A percentile compares a stretch with the other conserved stretches of the same genome.
Evolutionary conservation across 208 protist genomes (phyloP).

Genomic region (Porcisia deanei): DNA sequence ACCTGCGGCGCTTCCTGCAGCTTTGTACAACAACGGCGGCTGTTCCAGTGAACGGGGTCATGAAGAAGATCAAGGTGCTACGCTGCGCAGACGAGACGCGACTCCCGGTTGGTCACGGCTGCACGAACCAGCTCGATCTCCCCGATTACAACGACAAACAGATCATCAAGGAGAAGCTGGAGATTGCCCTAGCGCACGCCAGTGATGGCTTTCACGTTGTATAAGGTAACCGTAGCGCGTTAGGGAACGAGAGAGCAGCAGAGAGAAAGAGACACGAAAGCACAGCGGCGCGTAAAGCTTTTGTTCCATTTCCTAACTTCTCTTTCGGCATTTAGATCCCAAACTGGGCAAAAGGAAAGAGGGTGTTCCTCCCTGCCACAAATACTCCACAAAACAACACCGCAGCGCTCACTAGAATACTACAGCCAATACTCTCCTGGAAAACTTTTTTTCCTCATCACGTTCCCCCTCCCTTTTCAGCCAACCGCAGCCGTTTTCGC

Average conservation of each 20-base stretch:
- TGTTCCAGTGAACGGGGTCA: conserved; percentile 30
- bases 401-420: not conserved
- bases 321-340: not conserved
- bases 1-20: conserved; percentile 68
- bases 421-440: not conserved
- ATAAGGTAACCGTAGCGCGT: conserved; percentile 6
- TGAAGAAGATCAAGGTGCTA: conserved; percentile 70
- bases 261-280: not conserved
- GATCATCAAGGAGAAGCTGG: conserved; percentile 50
- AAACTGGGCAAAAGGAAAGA: not conserved
- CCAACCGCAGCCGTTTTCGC: not conserved
- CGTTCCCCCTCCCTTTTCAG: not conserved
- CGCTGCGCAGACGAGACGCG: conserved; percentile 35
- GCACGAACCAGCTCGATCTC: conserved; percentile 65
- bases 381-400: not conserved
- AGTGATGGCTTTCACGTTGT: conserved; percentile 77
- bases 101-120: conserved; percentile 70
- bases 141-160: conserved; percentile 64
- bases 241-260: not conserved
- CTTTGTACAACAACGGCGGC: conserved; percentile 59
- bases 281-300: not conserved
- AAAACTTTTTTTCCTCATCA: not conserved
- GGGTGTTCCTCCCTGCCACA: not conserved
- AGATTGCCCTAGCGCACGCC: conserved; percentile 54
- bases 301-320: not conserved